These are phyloP conservation scores for Pterocarpus macrocarpus DNA, from an alignment of 306 rosid genomes.

Conservation along the genomic window DNA sequence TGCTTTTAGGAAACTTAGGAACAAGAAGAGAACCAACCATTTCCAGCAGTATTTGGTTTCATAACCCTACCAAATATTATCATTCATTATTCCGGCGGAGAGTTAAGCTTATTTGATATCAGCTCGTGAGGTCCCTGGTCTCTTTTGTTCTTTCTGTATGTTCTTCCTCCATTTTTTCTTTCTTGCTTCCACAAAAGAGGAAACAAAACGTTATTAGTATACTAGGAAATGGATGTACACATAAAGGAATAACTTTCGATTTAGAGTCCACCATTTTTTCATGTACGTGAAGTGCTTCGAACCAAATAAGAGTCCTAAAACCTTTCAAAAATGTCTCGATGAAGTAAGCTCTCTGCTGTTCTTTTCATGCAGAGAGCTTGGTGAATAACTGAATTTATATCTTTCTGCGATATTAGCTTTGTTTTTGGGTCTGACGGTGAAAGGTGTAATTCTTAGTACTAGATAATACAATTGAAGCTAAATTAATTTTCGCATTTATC, in stretches of 20 bases:
- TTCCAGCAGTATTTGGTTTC: slow-evolving; percentile 83
- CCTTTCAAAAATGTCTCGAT: too few species aligned
- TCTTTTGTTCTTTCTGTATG: slow-evolving; percentile 33
- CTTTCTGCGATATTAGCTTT: too few species aligned
- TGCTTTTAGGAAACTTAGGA: slow-evolving; percentile 91
- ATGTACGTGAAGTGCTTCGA: neutral
- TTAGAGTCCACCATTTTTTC: slow-evolving; percentile 42
- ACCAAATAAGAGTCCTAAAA: too few species aligned
- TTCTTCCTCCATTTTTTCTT: slow-evolving; percentile 40
- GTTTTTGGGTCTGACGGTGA: too few species aligned
- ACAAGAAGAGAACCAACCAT: slow-evolving; percentile 86
- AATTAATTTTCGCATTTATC: too few species aligned
- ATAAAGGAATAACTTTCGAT: slow-evolving; percentile 48
- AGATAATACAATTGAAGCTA: too few species aligned
- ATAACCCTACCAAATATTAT: slow-evolving; percentile 48
- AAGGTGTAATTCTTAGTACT: too few species aligned
- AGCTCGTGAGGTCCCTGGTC: slow-evolving; percentile 21
- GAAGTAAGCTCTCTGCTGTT: too few species aligned
- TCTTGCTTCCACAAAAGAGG: slow-evolving; percentile 31
- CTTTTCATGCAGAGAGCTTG: too few species aligned
- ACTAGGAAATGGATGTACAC: slow-evolving; percentile 59
- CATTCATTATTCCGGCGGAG: slow-evolving; percentile 18
- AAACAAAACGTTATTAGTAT: slow-evolving; percentile 41
- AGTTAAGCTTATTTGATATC: slow-evolving; percentile 44
- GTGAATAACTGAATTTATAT: too few species aligned